These are phyloP conservation scores for Amauroascus verrucosus DNA, from an alignment of 2,329 filamentous ascomycete species.

Conservation along the genomic window DNA sequence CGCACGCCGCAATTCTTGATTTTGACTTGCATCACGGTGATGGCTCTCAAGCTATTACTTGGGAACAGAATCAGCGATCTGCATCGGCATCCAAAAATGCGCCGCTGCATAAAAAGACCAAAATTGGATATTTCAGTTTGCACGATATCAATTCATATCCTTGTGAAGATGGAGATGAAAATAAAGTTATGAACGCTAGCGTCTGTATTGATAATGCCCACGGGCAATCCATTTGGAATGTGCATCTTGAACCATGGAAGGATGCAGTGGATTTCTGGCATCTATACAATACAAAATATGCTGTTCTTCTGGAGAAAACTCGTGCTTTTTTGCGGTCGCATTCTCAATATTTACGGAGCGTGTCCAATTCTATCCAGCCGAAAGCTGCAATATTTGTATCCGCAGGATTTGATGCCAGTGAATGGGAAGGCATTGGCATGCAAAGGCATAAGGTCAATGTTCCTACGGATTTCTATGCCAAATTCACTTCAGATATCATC, in stretches of 20 bases:
- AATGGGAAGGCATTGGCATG: conserved; percentile 88
- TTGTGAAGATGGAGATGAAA: conserved; percentile 84
- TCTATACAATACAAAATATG: conserved; percentile 72
- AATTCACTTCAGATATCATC: conserved; percentile 76
- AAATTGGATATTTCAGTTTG: conserved; percentile 90
- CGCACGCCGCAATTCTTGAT: conserved; percentile 87
- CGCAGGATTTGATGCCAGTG: conserved; percentile 92
- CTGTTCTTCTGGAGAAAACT: conserved; percentile 67
- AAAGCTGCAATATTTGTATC: conserved; percentile 89
- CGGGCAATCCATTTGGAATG: conserved; percentile 89
- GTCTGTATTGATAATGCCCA: conserved; percentile 91
- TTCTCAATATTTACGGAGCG: conserved; percentile 51
- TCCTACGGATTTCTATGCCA: conserved; percentile 90
- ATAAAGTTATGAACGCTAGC: conserved; percentile 89
- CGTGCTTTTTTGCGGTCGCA: conserved; percentile 65
- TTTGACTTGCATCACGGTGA: conserved; percentile 89
- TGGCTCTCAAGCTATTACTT: conserved; percentile 89
- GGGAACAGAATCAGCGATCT: conserved; percentile 73
- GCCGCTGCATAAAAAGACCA: conserved; percentile 65
- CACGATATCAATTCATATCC: conserved; percentile 99
- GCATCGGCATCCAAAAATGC: conserved; percentile 57
- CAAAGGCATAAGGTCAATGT: conserved; percentile 93
- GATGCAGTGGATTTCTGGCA: conserved; percentile 76
- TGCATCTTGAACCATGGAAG: conserved; percentile 83
- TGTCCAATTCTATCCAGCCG: conserved; percentile 50